Percentiles rank a stretch among this genome's conserved stretches.
These are phyloP conservation scores for Medicago lupulina DNA, from an alignment of 306 rosid genomes.

Conservation along the genomic window DNA sequence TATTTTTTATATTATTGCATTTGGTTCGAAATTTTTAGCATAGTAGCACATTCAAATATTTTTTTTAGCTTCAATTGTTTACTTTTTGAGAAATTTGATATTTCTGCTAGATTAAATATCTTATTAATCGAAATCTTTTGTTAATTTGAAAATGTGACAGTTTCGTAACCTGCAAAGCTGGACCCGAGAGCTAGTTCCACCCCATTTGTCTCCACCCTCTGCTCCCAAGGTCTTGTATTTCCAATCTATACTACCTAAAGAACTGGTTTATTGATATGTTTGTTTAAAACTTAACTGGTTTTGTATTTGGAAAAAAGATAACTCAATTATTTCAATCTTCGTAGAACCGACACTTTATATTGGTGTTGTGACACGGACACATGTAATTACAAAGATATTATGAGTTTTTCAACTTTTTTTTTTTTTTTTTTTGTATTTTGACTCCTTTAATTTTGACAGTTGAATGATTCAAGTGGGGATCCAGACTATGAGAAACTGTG, in stretches of 20 bases:
- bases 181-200: constrained; percentile 79
- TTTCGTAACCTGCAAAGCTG: constrained; percentile 77
- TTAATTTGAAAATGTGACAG: constrained; percentile 51
- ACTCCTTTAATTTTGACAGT: constrained; percentile 64
- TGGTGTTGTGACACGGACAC: neutral
- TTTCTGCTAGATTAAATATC: constrained; percentile 16
- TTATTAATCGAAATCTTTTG: constrained; percentile 12
- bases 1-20: too few relatives aligned
- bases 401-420: constrained; percentile 36
- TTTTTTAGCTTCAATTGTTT: neutral
- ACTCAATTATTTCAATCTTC: neutral
- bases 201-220: constrained; percentile 62
- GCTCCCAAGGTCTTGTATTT: constrained; percentile 75
- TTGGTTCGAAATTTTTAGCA: too few relatives aligned
- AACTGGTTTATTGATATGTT: constrained; percentile 28
- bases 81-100: neutral
- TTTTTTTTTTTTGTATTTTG: constrained; percentile 56
- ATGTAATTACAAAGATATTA: constrained; percentile 39
- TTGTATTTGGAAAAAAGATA: neutral
- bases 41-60: too few relatives aligned
- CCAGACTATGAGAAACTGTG: constrained; percentile 76
- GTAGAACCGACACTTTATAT: neutral
- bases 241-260: neutral
- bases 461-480: constrained; percentile 49
- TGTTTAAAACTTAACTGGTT: constrained; percentile 12